Evolutionary conservation across 495 filamentous ascomycete species (phyloP), one percentile per base, ranked within the genome.

Genomic region (Symbiotaphrina buchneri): DNA sequence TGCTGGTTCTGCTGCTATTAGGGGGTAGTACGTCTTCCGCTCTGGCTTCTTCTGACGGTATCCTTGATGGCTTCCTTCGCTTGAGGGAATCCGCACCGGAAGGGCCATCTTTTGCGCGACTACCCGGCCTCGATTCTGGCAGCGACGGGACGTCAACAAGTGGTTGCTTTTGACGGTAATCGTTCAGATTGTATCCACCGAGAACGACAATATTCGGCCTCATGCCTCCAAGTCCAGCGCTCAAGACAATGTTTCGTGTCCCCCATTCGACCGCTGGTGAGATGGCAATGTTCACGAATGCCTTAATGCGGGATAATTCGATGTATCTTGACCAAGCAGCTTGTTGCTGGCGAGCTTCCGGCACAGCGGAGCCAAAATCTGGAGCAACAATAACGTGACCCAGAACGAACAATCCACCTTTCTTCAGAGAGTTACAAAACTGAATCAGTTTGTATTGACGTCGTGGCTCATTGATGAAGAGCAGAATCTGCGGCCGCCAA

Each of bases 401-500:
- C 2, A 91, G 56, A 6, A 91, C 74, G 52, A 83, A 91, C 10
- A 91, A 47, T 0, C 70, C 70, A 6, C 81, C 81, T 44, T 91
- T 91, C 46, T 91, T 91, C 45, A 91, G 51, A 0, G 79, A 79
- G 46, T 90, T 91, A 51, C 81, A 90, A 40, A 91, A 91, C 27
- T 85, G 79, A 5, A 91, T 80, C 35, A 91, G 63, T 24, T 72
- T 74, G 23, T 73, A 76, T 38, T 82, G 74, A 11, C 60, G 61
- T 6, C 82, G 63, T 6, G 83, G 68, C 37, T 83, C 73, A 44
- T 80, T 87, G 36, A 90, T 70, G 28, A 91, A 70, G 0, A 91
- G 58, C 25, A 91, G 58, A 33, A 91, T 85, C 42, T 74, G 81
- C 0, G 80, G 80, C 24, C 80, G 62, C 80, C 80, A 90, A 45